Base-by-base conservation (phyloP, 495 filamentous ascomycete genomes). In the Corynascus novoguineensis region DNA sequence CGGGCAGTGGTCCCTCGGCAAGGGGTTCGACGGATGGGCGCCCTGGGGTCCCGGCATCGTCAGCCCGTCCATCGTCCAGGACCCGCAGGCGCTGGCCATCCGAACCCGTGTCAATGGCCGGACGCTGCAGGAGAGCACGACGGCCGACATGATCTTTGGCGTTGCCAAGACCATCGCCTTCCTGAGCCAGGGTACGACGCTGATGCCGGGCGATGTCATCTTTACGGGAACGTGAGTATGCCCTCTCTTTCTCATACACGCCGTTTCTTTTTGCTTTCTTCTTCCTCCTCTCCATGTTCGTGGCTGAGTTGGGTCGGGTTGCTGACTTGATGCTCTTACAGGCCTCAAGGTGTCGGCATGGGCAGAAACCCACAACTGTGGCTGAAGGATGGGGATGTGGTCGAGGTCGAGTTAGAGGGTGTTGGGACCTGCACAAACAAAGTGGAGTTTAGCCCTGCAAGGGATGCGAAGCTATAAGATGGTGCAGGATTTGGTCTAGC, bases 21-120 rank as follows among this genome's bases (percentile, higher is more conserved):
- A 95, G 68, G 86, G 88, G 3, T 93, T 90, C 63, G 89, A 95
- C 72, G 86, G 87, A 42, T 93, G 88, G 89, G 89, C 88, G n/a
- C 90, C 89, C 0, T 87, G 81, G 61, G 90, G 90, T 3, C 90
- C 90, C 14, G 89, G 86, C 0, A 90, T 93, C 61, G 87, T 90
- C 21, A 83, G 80, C 50, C 71, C 69, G n/a, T 40, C 90, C 57
- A 86, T 93, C 60, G 67, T 74, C 32, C n/a, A n/a, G n/a, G 83
- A 92, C 65, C 89, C 89, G 0, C 86, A 89, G 68, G 74, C 69
- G 17, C 69, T 91, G 53, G 73, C 71, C 27, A 90, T 92, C 44
- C 71, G 69, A 41, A 88, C 86, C 0, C 83, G 80, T 57, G 60
- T 93, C 34, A 95, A 95, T 68, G 89, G 86, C 0, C 66, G 81